Conservation (phyloP, 2,329 filamentous ascomycete genomes). For the Ophiocordyceps camponoti-floridani region DNA sequence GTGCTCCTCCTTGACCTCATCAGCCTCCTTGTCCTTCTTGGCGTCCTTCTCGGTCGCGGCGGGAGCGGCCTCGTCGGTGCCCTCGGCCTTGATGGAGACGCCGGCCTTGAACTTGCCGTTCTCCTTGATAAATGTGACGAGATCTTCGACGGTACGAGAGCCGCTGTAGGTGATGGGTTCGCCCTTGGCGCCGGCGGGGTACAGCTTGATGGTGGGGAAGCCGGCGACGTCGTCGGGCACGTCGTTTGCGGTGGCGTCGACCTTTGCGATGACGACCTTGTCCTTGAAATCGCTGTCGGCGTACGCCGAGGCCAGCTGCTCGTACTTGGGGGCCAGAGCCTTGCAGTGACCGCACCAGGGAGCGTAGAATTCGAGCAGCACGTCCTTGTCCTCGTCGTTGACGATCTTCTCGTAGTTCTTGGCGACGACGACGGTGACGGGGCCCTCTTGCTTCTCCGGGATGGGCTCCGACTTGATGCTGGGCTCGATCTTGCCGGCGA, state of each 20-base stretch:
- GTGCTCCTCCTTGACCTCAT: slow-evolving; percentile 26
- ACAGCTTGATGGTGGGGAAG: slow-evolving; percentile 99
- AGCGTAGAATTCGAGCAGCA: slow-evolving; percentile 95
- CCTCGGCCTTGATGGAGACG: slow-evolving; percentile 36
- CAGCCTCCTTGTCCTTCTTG: slow-evolving; percentile 13
- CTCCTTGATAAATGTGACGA: slow-evolving; percentile 83
- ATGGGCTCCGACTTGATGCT: slow-evolving; percentile 98
- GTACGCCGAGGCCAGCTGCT: slow-evolving; percentile 70
- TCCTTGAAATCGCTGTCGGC: slow-evolving; percentile 61
- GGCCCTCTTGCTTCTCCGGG: slow-evolving; percentile 80
- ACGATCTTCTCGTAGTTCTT: slow-evolving; percentile 88
- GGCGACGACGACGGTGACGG: slow-evolving; percentile 77
- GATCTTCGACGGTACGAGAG: slow-evolving; percentile 75
- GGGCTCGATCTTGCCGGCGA: slow-evolving; percentile 74
- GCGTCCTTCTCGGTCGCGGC: slow-evolving; percentile 28
- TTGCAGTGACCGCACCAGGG: slow-evolving; percentile 99
- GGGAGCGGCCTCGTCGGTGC: slow-evolving; percentile 34
- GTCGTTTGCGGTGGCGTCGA: slow-evolving; percentile 91
- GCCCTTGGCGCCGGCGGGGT: slow-evolving; percentile 75
- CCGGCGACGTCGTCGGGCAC: slow-evolving; percentile 92
- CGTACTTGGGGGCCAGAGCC: slow-evolving; percentile 89
- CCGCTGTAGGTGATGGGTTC: slow-evolving; percentile 75
- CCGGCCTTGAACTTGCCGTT: slow-evolving; percentile 80
- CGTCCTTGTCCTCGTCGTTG: slow-evolving; percentile 87
- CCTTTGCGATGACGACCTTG: slow-evolving; percentile 88